A percentile compares a stretch with the other conserved stretches of the same genome.
phyloP scores from a whole-genome alignment of 371 early-diverging fungal species.

The Homolaphlyctis polyrhiza region DNA sequence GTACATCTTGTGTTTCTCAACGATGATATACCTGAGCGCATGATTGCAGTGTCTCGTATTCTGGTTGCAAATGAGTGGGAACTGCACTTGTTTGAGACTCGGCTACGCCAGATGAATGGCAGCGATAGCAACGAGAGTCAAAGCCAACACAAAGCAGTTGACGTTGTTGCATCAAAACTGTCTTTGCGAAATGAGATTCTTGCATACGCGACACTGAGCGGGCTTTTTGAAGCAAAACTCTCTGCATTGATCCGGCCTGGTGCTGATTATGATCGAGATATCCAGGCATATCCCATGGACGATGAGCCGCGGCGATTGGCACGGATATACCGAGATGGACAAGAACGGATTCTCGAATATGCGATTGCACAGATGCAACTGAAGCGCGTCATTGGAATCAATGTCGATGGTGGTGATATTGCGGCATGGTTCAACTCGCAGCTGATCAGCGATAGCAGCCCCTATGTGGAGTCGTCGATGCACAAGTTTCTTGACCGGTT shows the following conservation, averaged over 20 bases:
- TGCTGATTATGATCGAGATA: neutral
- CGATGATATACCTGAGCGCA: slow-evolving; percentile 13
- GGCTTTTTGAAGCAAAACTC: neutral
- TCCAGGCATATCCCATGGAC: neutral
- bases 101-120: neutral
- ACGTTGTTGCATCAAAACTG: neutral
- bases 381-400: too few species aligned
- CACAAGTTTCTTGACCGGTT: too few species aligned
- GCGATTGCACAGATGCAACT: too few species aligned
- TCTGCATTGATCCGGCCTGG: neutral
- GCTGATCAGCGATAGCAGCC: too few species aligned
- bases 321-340: slow-evolving; percentile 2
- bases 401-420: too few species aligned
- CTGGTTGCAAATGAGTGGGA: slow-evolving; percentile 25
- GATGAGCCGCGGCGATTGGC: neutral
- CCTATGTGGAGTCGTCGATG: neutral
- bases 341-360: neutral
- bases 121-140: neutral
- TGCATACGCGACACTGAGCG: neutral
- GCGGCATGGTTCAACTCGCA: too few species aligned
- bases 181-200: neutral
- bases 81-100: slow-evolving; percentile 1
- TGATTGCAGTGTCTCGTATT: slow-evolving; percentile 15
- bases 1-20: slow-evolving; percentile 29
- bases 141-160: neutral